Conservation (phyloP, 1,139 yeast species). For the Candida smagusa region DNA sequence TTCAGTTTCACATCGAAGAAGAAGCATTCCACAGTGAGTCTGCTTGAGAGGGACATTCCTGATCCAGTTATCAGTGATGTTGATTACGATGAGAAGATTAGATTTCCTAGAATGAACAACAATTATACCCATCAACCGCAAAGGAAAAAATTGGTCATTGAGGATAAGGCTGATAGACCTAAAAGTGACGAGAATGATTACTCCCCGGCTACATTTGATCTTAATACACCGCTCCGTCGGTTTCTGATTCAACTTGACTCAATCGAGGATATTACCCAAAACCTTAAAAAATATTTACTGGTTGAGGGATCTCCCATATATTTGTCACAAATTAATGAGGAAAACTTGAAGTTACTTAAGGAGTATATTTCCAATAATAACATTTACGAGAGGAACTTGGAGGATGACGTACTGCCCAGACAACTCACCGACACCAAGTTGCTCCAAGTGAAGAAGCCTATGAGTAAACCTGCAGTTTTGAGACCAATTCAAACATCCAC, state of each 20-base stretch:
- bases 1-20: constrained; percentile 5
- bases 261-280: constrained; percentile 7
- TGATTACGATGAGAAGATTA: constrained; percentile 43
- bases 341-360: constrained; percentile 12
- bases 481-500: constrained; percentile 21
- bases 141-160: constrained; percentile 5
- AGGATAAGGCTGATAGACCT: not conserved
- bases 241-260: constrained; percentile 20
- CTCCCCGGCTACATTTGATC: constrained; percentile 41
- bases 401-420: constrained; percentile 4
- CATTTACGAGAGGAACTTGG: constrained; percentile 15
- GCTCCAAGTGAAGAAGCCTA: constrained; percentile 38
- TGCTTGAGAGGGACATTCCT: constrained; percentile 3
- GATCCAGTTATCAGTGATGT: constrained; percentile 7
- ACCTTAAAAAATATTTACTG: constrained; percentile 7
- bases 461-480: constrained; percentile 42
- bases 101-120: constrained; percentile 42
- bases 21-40: constrained; percentile 5
- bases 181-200: constrained; percentile 15
- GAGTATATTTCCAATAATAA: constrained; percentile 16
- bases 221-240: constrained; percentile 34
- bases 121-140: constrained; percentile 22
- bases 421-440: constrained; percentile 14
- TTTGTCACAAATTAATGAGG: constrained; percentile 10
- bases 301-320: constrained; percentile 5